phyloP scores from a whole-genome alignment of 176 grass and related monocot species.

The Paspalum notatum region DNA sequence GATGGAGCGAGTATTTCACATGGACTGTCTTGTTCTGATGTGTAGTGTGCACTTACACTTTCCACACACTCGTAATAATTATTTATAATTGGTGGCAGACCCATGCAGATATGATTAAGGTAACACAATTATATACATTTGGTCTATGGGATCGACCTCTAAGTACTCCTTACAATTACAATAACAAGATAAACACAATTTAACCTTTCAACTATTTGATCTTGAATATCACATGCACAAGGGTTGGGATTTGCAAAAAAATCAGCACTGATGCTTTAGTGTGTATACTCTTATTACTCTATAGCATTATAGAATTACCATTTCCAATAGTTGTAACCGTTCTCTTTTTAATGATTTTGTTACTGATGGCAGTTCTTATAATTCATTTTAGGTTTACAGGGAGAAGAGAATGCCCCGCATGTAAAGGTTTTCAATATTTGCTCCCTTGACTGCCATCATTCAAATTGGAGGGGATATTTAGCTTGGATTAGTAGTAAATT shows the following conservation, averaged over 20 bases:
- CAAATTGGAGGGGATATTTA: slow-evolving; percentile 13
- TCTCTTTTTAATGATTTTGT: slow-evolving; percentile 9
- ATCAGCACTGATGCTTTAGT: too few species aligned
- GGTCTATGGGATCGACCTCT: background rate
- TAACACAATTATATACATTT: background rate
- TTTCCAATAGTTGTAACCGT: background rate
- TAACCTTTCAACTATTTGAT: background rate
- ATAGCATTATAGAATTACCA: background rate
- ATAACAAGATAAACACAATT: background rate
- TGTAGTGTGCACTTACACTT: background rate
- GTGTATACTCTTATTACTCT: background rate
- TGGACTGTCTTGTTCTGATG: background rate
- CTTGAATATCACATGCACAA: background rate
- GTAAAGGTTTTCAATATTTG: slow-evolving; percentile 38
- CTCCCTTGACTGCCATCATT: slow-evolving; percentile 27
- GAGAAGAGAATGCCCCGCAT: slow-evolving; percentile 1
- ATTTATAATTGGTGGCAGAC: background rate
- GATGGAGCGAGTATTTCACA: background rate
- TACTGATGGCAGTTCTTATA: slow-evolving; percentile 4
- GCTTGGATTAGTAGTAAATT: slow-evolving; percentile 43
- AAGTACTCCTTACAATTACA: too few species aligned
- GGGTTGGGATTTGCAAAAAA: too few species aligned
- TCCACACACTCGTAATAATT: background rate
- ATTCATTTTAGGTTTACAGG: slow-evolving; percentile 30
- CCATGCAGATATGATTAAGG: background rate